phyloP scores from a whole-genome alignment of 2,329 filamentous ascomycete species.

The Teratosphaeria nubilosa region DNA sequence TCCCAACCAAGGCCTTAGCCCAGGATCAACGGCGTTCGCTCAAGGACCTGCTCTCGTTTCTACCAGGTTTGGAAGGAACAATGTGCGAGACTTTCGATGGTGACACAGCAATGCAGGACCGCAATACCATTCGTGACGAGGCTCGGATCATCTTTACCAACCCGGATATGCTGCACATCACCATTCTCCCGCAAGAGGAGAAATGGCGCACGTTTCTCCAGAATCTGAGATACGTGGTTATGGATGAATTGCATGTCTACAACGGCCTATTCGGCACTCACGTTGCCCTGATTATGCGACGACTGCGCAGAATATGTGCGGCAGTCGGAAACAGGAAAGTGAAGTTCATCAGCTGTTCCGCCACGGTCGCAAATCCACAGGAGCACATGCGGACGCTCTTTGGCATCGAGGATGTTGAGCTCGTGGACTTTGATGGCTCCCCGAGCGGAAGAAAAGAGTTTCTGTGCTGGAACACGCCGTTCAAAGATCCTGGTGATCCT shows the following conservation, averaged over 20 bases:
- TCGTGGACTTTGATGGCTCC: constrained; percentile 87
- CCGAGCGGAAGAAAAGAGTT: constrained; percentile 91
- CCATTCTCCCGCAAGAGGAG: constrained; percentile 84
- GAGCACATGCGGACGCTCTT: constrained; percentile 94
- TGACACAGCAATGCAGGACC: constrained; percentile 73
- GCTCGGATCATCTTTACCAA: constrained; percentile 94
- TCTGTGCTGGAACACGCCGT: constrained; percentile 95
- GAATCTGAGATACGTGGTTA: constrained; percentile 79
- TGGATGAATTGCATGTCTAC: constrained; percentile 85
- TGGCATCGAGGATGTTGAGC: constrained; percentile 66
- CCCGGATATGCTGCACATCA: constrained; percentile 93
- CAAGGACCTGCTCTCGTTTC: constrained; percentile 71
- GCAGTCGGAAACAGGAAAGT: constrained; percentile 77
- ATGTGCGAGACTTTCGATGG: constrained; percentile 93
- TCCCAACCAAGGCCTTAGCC: constrained; percentile 90
- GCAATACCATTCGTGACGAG: constrained; percentile 74
- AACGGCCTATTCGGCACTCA: constrained; percentile 92
- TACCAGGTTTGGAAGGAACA: constrained; percentile 63
- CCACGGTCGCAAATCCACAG: constrained; percentile 85
- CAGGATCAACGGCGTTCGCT: constrained; percentile 88
- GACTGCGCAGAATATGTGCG: constrained; percentile 77
- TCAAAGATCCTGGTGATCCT: constrained; percentile 77
- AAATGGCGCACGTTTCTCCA: constrained; percentile 81
- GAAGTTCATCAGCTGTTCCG: constrained; percentile 91
- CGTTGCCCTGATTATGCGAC: constrained; percentile 87